Conservation (phyloP, 768 basidiomycete species). For the Russula emetica region DNA sequence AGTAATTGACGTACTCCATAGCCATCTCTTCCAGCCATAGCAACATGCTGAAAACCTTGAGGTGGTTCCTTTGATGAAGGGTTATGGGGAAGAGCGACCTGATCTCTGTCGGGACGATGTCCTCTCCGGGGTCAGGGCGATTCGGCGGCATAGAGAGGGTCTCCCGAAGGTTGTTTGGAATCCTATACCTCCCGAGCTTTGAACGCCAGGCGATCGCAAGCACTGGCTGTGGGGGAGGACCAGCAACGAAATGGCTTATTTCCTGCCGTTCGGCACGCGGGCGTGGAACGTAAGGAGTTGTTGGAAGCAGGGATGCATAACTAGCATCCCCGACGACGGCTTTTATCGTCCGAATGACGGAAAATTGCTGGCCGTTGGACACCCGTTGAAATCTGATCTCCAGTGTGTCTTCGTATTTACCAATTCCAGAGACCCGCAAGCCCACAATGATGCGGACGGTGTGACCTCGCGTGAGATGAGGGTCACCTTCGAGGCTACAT, state of each 20-base stretch:
- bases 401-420: conserved; percentile 14
- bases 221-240: not conserved
- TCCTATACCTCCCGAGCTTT: not conserved
- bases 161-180: not conserved
- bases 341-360: conserved; percentile 9
- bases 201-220: conserved; percentile 10
- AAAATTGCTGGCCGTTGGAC: conserved; percentile 1
- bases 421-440: conserved; percentile 3
- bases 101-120: conserved; percentile 4
- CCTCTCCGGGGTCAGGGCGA: not conserved
- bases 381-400: conserved; percentile 15
- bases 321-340: conserved; percentile 3
- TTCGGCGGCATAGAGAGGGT: conserved; percentile 2
- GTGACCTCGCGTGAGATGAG: conserved; percentile 2
- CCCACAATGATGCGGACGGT: conserved; percentile 1
- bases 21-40: conserved; percentile 12
- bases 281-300: conserved; percentile 4
- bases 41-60: not conserved
- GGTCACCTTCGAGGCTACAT: conserved; percentile 7
- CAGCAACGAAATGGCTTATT: not conserved
- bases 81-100: not conserved
- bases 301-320: not conserved
- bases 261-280: not conserved
- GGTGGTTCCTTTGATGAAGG: not conserved
- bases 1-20: conserved; percentile 5